These are phyloP conservation scores for Apodospora peruviana DNA, from an alignment of 495 filamentous ascomycete genomes.

Conservation along the genomic window DNA sequence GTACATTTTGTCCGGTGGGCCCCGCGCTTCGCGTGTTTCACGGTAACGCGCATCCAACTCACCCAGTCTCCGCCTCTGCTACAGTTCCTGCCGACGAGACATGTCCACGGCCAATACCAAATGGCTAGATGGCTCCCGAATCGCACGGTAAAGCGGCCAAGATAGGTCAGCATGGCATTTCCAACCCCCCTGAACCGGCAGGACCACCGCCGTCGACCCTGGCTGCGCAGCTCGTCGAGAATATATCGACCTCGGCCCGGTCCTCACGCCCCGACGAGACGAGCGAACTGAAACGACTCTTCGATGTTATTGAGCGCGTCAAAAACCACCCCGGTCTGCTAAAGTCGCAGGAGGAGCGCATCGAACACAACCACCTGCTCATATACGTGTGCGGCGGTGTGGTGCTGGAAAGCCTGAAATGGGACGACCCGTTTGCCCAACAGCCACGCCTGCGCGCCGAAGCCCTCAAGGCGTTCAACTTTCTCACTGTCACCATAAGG, in stretches of 20 bases:
- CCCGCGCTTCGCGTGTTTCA: conserved; percentile 1
- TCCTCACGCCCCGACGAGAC: conserved; percentile 37
- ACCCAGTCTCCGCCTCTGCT: too few relatives aligned
- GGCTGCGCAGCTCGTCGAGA: conserved; percentile 59
- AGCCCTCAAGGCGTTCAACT: conserved; percentile 61
- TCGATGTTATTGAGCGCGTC: conserved; percentile 32
- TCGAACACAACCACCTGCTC: conserved; percentile 73
- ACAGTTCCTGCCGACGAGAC: background rate
- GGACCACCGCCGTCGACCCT: conserved; percentile 61
- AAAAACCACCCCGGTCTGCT: conserved; percentile 36
- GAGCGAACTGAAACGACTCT: conserved; percentile 37
- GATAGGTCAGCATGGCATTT: conserved; percentile 8
- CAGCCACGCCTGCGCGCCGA: conserved; percentile 48
- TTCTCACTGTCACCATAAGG: conserved; percentile 62
- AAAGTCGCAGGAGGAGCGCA: conserved; percentile 53
- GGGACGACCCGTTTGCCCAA: conserved; percentile 57
- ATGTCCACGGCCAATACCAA: conserved; percentile 4
- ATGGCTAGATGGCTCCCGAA: conserved; percentile 17
- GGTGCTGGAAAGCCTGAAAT: conserved; percentile 60
- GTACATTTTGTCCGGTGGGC: background rate
- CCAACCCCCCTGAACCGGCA: background rate
- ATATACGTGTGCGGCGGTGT: conserved; percentile 79
- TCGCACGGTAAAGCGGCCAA: conserved; percentile 11
- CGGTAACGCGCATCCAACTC: too few relatives aligned
- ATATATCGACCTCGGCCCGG: conserved; percentile 38